Base-by-base conservation (phyloP, 2,329 filamentous ascomycete genomes). In the Colletotrichum karsti region DNA sequence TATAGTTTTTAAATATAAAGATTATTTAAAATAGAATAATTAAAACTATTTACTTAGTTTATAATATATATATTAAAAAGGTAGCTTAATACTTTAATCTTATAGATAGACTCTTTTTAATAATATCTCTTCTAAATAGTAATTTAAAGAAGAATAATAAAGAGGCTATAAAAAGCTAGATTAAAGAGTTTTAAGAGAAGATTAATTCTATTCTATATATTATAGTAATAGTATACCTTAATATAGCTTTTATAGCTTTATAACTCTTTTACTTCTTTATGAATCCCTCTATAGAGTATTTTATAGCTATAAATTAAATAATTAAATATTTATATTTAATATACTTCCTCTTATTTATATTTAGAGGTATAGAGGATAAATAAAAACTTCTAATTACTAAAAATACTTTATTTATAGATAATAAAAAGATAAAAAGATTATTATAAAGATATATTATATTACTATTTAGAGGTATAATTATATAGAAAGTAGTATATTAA, bases 201-300 rank as follows among this genome's bases (percentile, higher is more conserved):
- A 55, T 59, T 39, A 64, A 58, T 46, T 39, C 51, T 26, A 42
- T 37, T 50, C 20, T 42, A 33, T 65, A 65, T 62, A 56, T 35
- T 26, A 33, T 46, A 37, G 53, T 44, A 41, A 60, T 28, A 50
- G 28, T 30, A 22, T 24, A 18, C 2, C 18, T 33, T 20, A 24
- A 20, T 51, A 66, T 51, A 5, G 28, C 9, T 30, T 8, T 30
- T 53, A 53, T 28, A 5, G 22, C 6, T 53, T 26, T 24, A 26
- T 41, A 53, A 44, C n/a, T 55, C 51, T 61, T 64, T 63, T 64
- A 61, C 58, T 26, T 65, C 62, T 42, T 67, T 42, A 48, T 61
- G 48, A 3, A 50, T 46, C 26, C 55, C 57, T 70, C 56, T 68
- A 54, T 7, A 20, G 20, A 7, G 7, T 44, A 44, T 44, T 20